Conservation (phyloP, 371 early-diverging fungal genomes). For the Blakeslea trispora region DNA sequence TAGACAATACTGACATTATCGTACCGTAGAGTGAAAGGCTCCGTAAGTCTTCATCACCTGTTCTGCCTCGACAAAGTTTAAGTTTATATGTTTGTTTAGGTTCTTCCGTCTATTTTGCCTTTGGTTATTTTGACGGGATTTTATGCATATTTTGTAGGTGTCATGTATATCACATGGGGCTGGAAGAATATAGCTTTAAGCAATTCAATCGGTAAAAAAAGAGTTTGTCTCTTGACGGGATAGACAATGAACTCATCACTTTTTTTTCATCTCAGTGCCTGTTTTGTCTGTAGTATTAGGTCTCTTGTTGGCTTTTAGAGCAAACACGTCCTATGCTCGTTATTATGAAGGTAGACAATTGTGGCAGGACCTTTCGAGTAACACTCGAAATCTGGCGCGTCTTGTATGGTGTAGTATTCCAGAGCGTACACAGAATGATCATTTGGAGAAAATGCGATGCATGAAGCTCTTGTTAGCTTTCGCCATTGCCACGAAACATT, state of each 20-base stretch:
- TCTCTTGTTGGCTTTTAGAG: conserved; percentile 74
- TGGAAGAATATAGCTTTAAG: conserved; percentile 35
- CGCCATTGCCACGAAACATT: conserved; percentile 69
- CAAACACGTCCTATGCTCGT: conserved; percentile 78
- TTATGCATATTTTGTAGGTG: conserved; percentile 34
- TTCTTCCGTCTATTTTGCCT: conserved; percentile 39
- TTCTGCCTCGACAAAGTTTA: too few species aligned
- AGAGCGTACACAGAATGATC: conserved; percentile 50
- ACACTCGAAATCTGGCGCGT: conserved; percentile 63
- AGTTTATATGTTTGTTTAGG: too few species aligned
- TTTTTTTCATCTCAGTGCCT: conserved; percentile 38
- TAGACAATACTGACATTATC: neutral
- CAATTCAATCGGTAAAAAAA: conserved; percentile 37
- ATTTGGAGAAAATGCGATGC: conserved; percentile 67
- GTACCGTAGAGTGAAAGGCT: conserved; percentile 31
- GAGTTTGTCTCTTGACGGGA: too few species aligned
- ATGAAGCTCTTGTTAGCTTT: conserved; percentile 76
- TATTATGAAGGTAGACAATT: conserved; percentile 76
- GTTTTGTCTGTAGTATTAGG: conserved; percentile 68
- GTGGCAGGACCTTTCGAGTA: conserved; percentile 62
- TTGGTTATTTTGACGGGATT: conserved; percentile 28
- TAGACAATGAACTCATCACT: neutral
- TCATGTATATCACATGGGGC: conserved; percentile 31
- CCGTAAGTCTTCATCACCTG: conserved; percentile 25
- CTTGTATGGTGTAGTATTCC: conserved; percentile 66